Evolutionary conservation across 805 yeast genomes (phyloP), one percentile per base, ranked within the genome.

Genomic region (Blastobotrys mokoenaii): DNA sequence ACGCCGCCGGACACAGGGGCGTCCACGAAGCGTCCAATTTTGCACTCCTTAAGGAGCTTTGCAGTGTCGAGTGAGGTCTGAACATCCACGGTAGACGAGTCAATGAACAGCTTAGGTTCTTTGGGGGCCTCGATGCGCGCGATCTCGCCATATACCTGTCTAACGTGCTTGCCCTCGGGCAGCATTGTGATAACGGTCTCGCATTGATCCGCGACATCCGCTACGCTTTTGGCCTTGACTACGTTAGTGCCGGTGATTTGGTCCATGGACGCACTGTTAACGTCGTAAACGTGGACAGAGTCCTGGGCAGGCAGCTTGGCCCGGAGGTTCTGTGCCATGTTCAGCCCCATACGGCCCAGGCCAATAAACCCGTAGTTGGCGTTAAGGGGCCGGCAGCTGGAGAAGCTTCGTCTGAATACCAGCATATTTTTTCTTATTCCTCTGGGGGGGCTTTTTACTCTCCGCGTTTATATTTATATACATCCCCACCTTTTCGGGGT

Each of bases 1-100:
- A 70, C 74, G 12, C 80, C 80, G 2, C 80, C 80, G 8, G 77
- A 71, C 1, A 74, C 79, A 0, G 80, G 80, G 8, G 79, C 69
- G 53, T 74, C 80, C 34, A 74, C 69, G 51, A 73, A 74, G 9
- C 35, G 41, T 47, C 70, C 73, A 25, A 54, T 44, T 45, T 65
- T 67, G 22, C 51, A 45, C 1, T 70, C 66, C 36, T 68, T 54
- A 43, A 73, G 69, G 37, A 51, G 52, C 5, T 63, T 51, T 42
- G 72, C 71, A 32, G 70, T 59, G 32, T 63, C 66, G 10, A 58
- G 56, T 5, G 79, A 73, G 6, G 77, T 71, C 32, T 68, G 65
- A 43, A 74, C 68, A 47, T 74, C 79, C 39, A 73, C 70, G 7
- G 80, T 74, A 6, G 78, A 72, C 11, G 74, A 70, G 56, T 74